Evolutionary conservation across 352 stramenopile species (phyloP).

Genomic region (Elongisporangium anandrum): DNA sequence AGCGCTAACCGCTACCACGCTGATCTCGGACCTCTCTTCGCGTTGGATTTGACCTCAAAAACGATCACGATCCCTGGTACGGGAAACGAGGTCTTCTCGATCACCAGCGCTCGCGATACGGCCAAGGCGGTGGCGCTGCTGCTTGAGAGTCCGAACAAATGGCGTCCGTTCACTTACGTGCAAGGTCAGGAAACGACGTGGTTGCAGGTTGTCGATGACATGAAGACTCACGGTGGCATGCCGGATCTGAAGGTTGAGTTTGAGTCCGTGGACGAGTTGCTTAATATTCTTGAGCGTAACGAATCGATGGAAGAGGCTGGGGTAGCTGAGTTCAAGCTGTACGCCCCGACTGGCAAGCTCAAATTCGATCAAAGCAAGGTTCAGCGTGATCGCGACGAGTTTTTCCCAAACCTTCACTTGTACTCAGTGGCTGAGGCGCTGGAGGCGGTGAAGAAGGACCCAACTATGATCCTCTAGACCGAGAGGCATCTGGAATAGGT

Average conservation of each 20-base stretch:
- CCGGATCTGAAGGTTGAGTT: slow-evolving; percentile 18
- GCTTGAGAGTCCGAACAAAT: slow-evolving; percentile 21
- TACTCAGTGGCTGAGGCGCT: slow-evolving; percentile 21
- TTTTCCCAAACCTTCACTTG: slow-evolving; percentile 24
- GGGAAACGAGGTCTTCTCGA: slow-evolving; percentile 19
- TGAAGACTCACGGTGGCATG: slow-evolving; percentile 16
- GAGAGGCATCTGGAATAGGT: too few relatives aligned
- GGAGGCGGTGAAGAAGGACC: slow-evolving; percentile 12
- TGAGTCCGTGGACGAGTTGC: slow-evolving; percentile 14
- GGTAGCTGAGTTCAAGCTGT: slow-evolving; percentile 19
- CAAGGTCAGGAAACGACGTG: slow-evolving; percentile 31
- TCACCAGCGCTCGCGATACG: slow-evolving; percentile 21
- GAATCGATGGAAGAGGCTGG: slow-evolving; percentile 5
- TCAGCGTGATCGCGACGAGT: slow-evolving; percentile 19
- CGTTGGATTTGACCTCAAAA: slow-evolving; percentile 19
- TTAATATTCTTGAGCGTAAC: slow-evolving; percentile 5
- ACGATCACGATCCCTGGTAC: slow-evolving; percentile 28
- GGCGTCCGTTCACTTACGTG: slow-evolving; percentile 22
- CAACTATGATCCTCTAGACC: slow-evolving; percentile 10
- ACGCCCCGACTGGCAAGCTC: neutral
- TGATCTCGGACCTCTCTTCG: slow-evolving; percentile 10
- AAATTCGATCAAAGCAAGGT: slow-evolving; percentile 25
- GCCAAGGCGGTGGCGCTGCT: slow-evolving; percentile 14
- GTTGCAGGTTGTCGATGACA: slow-evolving; percentile 17
- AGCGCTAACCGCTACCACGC: slow-evolving; percentile 19